Base-by-base conservation (phyloP, 805 yeast genomes). In the Clavispora phyllophila region DNA sequence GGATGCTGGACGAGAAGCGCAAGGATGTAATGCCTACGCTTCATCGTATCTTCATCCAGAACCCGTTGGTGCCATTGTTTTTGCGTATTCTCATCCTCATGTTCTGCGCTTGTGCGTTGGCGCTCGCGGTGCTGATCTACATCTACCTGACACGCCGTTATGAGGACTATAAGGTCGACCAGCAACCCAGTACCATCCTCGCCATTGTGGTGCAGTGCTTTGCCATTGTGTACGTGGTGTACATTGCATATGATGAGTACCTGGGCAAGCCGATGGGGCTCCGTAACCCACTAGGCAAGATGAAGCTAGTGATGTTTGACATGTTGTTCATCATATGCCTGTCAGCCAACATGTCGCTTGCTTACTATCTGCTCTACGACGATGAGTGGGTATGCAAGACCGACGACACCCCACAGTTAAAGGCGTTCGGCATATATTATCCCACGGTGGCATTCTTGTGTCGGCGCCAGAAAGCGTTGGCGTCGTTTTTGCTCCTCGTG, bases 161-260 rank as follows among this genome's bases (percentile, higher is more conserved):
- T 48, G 62, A 65, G 14, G 64, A 62, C 3, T 48, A 53, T 14
- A 57, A 65, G 10, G 63, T 87, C 7, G 68, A 75, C 7, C 95
- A 86, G 57, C 89, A 86, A 56, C 84, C 99, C 14, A 83, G 96
- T 53, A 87, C 98, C 0, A 81, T 90, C 36, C 88, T 93, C 95
- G 93, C 97, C 3, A 76, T 93, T 2, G 81, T 81, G 40, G 95
- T 91, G 4, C 91, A 89, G 56, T 69, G 87, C 23, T 70, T 81
- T 47, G 96, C 96, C 3, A 64, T 87, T 20, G 75, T 79, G 0
- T 93, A 93, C 58, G 73, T 89, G 43, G 64, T 82, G 3, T 89
- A 87, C 62, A 87, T 91, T 60, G 81, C 96, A 2, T 81, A 80
- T 55, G 98, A 93, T 62, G 99, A 93, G 62, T 91, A 87, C 62